These are phyloP conservation scores for Fusarium sp. DNA, from an alignment of 2,329 filamentous ascomycete genomes.

Conservation along the genomic window DNA sequence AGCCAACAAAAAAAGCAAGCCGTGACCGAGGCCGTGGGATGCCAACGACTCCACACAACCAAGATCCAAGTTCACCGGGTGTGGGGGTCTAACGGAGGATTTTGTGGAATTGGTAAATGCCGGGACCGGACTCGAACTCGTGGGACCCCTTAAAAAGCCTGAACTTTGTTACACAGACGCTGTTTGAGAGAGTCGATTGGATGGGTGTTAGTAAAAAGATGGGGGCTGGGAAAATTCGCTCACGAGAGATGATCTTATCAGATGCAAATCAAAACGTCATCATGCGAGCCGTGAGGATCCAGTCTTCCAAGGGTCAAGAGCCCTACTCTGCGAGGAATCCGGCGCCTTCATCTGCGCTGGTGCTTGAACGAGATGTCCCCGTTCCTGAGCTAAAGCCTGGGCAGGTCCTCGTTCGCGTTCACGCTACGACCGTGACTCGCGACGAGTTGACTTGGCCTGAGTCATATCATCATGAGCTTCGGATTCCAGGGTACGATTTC, in stretches of 20 bases:
- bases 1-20: not conserved
- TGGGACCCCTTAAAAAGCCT: constrained; percentile 28
- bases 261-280: constrained; percentile 25
- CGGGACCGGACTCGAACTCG: constrained; percentile 25
- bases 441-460: constrained; percentile 35
- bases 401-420: constrained; percentile 27
- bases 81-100: constrained; percentile 4
- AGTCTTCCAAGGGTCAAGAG: constrained; percentile 3
- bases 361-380: constrained; percentile 1
- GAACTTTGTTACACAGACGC: not conserved
- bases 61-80: not conserved
- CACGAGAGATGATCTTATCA: constrained; percentile 31
- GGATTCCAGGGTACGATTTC: constrained; percentile 26
- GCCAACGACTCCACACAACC: constrained; percentile 4
- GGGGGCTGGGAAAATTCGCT: constrained; percentile 34
- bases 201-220: not conserved
- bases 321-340: constrained; percentile 27
- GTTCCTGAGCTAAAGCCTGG: constrained; percentile 11
- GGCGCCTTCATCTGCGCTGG: constrained; percentile 13
- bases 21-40: constrained; percentile 21
- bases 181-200: not conserved
- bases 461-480: constrained; percentile 16
- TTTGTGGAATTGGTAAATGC: not conserved
- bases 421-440: constrained; percentile 30
- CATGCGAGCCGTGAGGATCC: constrained; percentile 32